Conservation (phyloP, 1,284 basidiomycete genomes). For the Papiliotrema laurentii region DNA sequence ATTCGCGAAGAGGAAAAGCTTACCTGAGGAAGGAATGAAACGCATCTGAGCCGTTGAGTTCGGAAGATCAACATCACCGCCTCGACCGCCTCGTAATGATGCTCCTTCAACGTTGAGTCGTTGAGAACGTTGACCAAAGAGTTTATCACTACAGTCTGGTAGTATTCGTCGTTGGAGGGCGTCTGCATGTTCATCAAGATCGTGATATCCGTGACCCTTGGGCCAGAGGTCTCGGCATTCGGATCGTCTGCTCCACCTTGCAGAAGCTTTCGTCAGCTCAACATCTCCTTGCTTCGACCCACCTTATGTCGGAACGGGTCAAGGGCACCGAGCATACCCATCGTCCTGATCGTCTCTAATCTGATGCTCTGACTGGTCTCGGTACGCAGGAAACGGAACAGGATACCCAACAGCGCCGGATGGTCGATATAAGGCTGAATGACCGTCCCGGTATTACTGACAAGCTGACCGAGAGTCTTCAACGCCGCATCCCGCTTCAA, state of each 20-base stretch:
- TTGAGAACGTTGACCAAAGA: constrained; percentile 83
- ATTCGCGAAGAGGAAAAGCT: constrained; percentile 13
- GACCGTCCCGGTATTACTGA: constrained; percentile 92
- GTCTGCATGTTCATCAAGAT: constrained; percentile 55
- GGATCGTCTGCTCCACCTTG: constrained; percentile 73
- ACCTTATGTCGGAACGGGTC: constrained; percentile 96
- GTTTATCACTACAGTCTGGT: constrained; percentile 92
- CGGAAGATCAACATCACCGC: constrained; percentile 99
- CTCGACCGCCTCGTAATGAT: constrained; percentile 93
- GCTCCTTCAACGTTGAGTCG: constrained; percentile 76
- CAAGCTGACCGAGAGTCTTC: constrained; percentile 89
- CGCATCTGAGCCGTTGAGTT: constrained; percentile 94
- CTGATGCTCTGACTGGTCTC: constrained; percentile 74
- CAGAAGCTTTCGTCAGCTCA: constrained; percentile 55
- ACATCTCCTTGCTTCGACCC: not conserved
- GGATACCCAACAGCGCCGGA: constrained; percentile 79
- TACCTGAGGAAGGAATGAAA: constrained; percentile 90
- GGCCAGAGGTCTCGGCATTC: constrained; percentile 50
- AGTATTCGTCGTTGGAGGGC: constrained; percentile 85
- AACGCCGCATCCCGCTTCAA: constrained; percentile 88
- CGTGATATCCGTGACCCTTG: constrained; percentile 55
- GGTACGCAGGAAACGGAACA: constrained; percentile 81
- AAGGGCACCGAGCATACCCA: constrained; percentile 95
- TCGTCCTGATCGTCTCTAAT: constrained; percentile 83
- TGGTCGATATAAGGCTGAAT: constrained; percentile 87